phyloP scores from a whole-genome alignment of 768 basidiomycete genomes.

The Lactifluus volemus region DNA sequence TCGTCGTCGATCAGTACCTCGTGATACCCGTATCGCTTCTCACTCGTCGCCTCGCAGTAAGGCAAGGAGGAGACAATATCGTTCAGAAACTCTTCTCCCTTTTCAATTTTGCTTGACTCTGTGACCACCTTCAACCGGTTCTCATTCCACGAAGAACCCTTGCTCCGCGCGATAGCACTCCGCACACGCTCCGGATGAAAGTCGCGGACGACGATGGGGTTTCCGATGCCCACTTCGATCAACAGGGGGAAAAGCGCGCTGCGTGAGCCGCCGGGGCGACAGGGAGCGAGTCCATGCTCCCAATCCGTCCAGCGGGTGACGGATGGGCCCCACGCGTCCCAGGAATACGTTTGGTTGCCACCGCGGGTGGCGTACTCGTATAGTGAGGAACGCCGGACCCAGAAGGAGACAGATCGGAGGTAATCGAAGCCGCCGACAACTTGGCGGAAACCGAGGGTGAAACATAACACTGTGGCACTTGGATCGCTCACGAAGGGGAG shows the following conservation, averaged over 20 bases:
- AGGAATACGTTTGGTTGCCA: background rate
- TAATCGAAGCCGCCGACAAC: slow-evolving; percentile 10
- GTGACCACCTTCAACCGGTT: slow-evolving; percentile 9
- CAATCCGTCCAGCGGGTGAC: slow-evolving; percentile 11
- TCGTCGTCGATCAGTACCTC: slow-evolving; percentile 14
- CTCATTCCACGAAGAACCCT: background rate
- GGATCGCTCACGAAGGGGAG: slow-evolving; percentile 12
- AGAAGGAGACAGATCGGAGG: slow-evolving; percentile 14
- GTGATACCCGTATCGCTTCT: slow-evolving; percentile 16
- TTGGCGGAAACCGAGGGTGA: slow-evolving; percentile 13
- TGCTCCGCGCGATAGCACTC: slow-evolving; percentile 3
- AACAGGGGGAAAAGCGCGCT: slow-evolving; percentile 10
- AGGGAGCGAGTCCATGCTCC: slow-evolving; percentile 10
- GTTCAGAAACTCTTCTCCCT: slow-evolving; percentile 12
- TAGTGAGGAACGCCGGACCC: slow-evolving; percentile 6
- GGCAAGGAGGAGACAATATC: slow-evolving; percentile 13
- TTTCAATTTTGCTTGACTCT: slow-evolving; percentile 8
- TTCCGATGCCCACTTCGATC: slow-evolving; percentile 10
- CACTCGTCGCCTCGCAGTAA: slow-evolving; percentile 12
- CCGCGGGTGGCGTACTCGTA: slow-evolving; percentile 1
- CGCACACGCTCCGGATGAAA: slow-evolving; percentile 13
- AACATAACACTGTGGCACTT: background rate
- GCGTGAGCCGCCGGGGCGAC: slow-evolving; percentile 8
- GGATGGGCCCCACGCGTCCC: slow-evolving; percentile 11
- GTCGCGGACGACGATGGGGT: slow-evolving; percentile 11